These are phyloP conservation scores for Fragaria iinumae DNA, from an alignment of 306 rosid genomes.

Conservation along the genomic window DNA sequence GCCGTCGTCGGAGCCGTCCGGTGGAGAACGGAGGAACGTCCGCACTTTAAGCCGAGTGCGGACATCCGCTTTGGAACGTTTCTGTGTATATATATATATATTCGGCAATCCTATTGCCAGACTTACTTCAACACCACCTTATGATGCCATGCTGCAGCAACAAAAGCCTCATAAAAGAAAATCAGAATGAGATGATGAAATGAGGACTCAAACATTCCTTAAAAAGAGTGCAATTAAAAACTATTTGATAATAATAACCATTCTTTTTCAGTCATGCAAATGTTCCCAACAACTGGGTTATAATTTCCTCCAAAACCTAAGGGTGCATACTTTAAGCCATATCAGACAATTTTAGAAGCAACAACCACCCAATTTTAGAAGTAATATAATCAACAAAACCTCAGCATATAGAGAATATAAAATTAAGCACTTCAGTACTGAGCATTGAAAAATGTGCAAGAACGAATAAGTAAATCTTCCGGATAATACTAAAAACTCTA, in stretches of 20 bases:
- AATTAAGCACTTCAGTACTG: not conserved
- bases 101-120: not conserved
- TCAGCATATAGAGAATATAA: not conserved
- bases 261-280: not conserved
- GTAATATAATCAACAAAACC: not conserved
- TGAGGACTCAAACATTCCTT: not conserved
- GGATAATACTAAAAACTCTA: not conserved
- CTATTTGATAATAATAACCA: not conserved
- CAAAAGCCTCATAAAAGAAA: not conserved
- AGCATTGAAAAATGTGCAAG: not conserved
- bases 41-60: no score
- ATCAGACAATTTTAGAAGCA: not conserved
- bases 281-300: not conserved
- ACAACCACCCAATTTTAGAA: not conserved
- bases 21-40: no score
- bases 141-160: not conserved
- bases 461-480: not conserved
- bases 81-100: no score
- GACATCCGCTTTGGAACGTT: no score
- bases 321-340: not conserved
- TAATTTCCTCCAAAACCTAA: conserved; percentile 2
- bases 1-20: no score
- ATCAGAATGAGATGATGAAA: not conserved
- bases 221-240: not conserved
- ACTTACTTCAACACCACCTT: not conserved